Evolutionary conservation across 805 yeast genomes (phyloP).

Genomic region (Cephaloascus fragrans): DNA sequence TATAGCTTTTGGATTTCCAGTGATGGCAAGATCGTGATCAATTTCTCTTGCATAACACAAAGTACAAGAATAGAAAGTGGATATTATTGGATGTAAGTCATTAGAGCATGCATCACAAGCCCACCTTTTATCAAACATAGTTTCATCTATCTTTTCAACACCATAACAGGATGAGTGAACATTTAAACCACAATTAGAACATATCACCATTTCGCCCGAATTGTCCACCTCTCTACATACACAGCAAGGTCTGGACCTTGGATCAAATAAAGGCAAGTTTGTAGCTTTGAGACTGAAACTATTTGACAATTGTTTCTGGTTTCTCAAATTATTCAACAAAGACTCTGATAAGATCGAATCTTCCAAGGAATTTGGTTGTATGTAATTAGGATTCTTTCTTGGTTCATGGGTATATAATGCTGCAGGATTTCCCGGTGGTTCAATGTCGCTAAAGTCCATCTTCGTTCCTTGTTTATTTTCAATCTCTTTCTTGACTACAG

Average conservation of each 20-base stretch:
- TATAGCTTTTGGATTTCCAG: constrained; percentile 26
- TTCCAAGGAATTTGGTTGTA: not conserved
- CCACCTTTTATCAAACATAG: constrained; percentile 43
- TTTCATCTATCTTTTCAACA: constrained; percentile 9
- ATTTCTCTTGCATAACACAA: constrained; percentile 52
- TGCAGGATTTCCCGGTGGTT: not conserved
- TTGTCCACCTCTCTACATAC: constrained; percentile 40
- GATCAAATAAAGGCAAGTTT: not conserved
- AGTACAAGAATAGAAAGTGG: constrained; percentile 51
- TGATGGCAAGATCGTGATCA: constrained; percentile 33
- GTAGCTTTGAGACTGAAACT: not conserved
- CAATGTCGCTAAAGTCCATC: not conserved
- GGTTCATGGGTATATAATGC: not conserved
- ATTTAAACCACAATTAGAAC: constrained; percentile 57
- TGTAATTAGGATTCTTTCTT: not conserved
- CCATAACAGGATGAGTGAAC: constrained; percentile 74
- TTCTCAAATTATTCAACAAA: constrained; percentile 1
- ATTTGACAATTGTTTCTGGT: not conserved
- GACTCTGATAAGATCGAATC: not conserved
- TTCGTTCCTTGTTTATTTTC: not conserved
- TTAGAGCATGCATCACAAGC: constrained; percentile 73
- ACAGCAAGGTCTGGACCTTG: constrained; percentile 35
- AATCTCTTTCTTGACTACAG: not conserved
- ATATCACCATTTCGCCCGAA: constrained; percentile 34
- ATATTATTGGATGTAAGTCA: constrained; percentile 48